Evolutionary conservation across 768 basidiomycete genomes (phyloP).

Genomic region (Auricularia sp.): DNA sequence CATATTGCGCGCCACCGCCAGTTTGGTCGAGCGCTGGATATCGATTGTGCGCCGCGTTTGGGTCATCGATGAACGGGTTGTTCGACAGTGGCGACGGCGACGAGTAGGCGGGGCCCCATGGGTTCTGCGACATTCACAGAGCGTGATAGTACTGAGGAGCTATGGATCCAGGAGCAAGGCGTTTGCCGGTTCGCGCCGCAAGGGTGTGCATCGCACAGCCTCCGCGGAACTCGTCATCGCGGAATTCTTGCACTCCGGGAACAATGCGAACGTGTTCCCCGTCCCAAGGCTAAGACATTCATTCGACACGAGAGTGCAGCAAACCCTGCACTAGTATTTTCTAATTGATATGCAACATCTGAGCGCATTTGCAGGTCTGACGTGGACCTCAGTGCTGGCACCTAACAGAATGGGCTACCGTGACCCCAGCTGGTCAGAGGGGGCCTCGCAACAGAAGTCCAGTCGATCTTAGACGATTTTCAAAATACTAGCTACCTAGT

Average conservation of each 20-base stretch:
- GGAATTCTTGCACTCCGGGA: neutral
- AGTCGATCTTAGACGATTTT: no score
- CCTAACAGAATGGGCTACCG: no score
- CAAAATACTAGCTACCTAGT: no score
- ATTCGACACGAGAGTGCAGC: no score
- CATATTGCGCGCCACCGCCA: neutral
- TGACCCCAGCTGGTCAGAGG: no score
- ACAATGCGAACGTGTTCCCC: neutral
- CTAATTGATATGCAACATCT: no score
- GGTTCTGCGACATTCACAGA: neutral
- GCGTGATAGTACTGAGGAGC: neutral
- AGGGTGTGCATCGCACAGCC: neutral
- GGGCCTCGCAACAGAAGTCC: no score
- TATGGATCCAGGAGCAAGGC: neutral
- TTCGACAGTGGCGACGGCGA: neutral
- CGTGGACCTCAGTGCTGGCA: no score
- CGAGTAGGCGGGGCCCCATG: neutral
- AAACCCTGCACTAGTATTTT: no score
- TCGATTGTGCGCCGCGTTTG: neutral
- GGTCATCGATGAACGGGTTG: slow-evolving; percentile 3
- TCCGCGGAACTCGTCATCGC: neutral
- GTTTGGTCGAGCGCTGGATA: neutral
- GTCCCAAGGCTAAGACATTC: no score
- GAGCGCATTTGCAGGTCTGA: no score
- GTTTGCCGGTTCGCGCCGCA: neutral